A percentile compares a stretch with the other conserved stretches of the same genome.
phyloP scores from a whole-genome alignment of 2,329 filamentous ascomycete genomes.

The Ophiostoma pallidulum region DNA sequence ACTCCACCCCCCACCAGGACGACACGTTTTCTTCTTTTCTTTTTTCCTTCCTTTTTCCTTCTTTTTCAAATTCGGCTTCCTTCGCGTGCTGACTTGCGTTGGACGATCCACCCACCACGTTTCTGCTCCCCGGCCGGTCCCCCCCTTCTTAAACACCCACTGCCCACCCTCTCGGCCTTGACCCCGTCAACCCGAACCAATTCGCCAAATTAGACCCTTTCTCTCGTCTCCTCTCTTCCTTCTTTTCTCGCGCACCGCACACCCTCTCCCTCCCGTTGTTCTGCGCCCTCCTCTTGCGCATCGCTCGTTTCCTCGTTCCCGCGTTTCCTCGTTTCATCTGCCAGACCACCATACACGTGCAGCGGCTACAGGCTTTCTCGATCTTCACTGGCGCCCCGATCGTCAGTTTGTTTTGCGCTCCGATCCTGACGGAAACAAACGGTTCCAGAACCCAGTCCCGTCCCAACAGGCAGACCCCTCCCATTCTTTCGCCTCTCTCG shows the following conservation, averaged over 20 bases:
- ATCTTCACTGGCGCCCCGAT: background rate
- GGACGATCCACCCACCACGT: conserved; percentile 12
- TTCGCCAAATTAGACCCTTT: background rate
- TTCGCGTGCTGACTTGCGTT: conserved; percentile 9
- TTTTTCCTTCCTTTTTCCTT: background rate
- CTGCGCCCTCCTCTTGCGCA: background rate
- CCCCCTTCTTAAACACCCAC: background rate
- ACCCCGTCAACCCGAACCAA: background rate
- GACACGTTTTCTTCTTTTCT: conserved; percentile 9
- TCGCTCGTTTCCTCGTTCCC: background rate
- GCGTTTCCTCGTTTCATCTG: background rate
- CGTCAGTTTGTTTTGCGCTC: background rate
- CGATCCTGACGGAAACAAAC: conserved; percentile 3
- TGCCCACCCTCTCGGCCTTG: conserved; percentile 7
- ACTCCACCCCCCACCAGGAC: conserved; percentile 6
- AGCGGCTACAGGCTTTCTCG: too few relatives aligned
- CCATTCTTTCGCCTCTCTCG: too few relatives aligned
- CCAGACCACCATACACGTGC: too few relatives aligned
- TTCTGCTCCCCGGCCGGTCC: conserved; percentile 8
- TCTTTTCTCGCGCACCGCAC: too few relatives aligned
- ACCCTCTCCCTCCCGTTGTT: background rate
- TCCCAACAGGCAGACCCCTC: background rate
- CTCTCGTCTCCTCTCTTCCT: background rate
- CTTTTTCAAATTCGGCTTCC: conserved; percentile 1
- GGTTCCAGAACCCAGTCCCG: background rate